Percentiles rank a stretch among this genome's conserved stretches.
phyloP scores from a whole-genome alignment of 441 rosid genomes.

The Eutrema salsugineum region DNA sequence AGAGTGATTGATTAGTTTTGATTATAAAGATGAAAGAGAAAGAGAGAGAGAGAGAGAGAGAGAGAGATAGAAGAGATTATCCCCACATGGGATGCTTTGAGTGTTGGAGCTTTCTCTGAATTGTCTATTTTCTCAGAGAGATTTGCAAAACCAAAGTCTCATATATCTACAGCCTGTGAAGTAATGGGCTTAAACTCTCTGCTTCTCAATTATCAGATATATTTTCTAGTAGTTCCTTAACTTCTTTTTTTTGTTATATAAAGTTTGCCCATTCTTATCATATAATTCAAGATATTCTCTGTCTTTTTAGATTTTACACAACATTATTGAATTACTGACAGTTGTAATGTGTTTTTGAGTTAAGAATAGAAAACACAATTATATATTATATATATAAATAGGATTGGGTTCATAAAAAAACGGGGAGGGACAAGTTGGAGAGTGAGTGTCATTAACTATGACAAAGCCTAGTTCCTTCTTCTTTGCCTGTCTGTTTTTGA shows the following conservation, averaged over 20 bases:
- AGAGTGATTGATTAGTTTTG: conserved; percentile 25
- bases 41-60: conserved; percentile 14
- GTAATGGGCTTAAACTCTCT: conserved; percentile 50
- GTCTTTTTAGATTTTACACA: conserved; percentile 22
- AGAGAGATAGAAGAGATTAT: conserved; percentile 24
- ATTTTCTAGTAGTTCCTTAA: neutral
- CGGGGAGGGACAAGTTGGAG: conserved; percentile 20
- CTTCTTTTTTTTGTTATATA: neutral
- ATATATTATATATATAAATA: neutral
- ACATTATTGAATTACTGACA: conserved; percentile 25
- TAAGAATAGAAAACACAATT: neutral
- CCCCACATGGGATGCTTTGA: conserved; percentile 87
- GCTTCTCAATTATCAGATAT: conserved; percentile 38
- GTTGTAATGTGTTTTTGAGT: conserved; percentile 17
- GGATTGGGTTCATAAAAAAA: conserved; percentile 1
- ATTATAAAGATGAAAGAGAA: conserved; percentile 32
- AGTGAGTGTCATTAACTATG: conserved; percentile 32
- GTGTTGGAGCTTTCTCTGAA: conserved; percentile 49
- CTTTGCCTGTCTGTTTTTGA: conserved; percentile 23
- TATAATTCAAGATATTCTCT: conserved; percentile 19
- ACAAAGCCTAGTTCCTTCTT: conserved; percentile 28
- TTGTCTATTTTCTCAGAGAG: conserved; percentile 36
- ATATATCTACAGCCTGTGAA: conserved; percentile 60
- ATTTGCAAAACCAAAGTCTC: conserved; percentile 20
- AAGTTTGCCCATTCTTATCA: conserved; percentile 18